These are phyloP conservation scores for Nannizziopsis barbatae DNA, from an alignment of 2,329 filamentous ascomycete species.

Conservation along the genomic window DNA sequence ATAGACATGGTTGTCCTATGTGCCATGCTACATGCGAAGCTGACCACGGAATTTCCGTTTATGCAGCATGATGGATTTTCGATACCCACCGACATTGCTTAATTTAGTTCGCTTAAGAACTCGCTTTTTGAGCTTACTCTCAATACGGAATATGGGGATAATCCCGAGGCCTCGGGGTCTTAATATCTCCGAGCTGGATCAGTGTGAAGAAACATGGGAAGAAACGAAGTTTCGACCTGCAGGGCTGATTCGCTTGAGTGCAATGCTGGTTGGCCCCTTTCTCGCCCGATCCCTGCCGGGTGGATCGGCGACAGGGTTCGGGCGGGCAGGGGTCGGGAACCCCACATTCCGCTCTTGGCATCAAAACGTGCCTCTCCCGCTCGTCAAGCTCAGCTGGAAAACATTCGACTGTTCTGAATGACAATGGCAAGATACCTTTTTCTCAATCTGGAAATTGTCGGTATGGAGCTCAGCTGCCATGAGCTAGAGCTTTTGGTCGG, in stretches of 20 bases:
- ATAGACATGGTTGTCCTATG: no score
- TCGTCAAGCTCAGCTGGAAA: no score
- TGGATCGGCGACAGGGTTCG: conserved; percentile 7
- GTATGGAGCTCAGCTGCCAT: neutral
- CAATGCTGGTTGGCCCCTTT: neutral
- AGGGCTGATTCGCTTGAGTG: neutral
- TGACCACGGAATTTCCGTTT: no score
- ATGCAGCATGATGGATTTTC: no score
- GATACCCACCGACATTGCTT: no score
- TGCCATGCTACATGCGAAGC: no score
- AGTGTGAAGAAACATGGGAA: no score
- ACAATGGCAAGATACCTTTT: neutral
- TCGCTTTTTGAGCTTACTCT: no score
- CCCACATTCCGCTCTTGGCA: neutral
- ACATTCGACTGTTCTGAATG: no score
- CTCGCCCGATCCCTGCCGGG: neutral
- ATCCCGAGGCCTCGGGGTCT: no score
- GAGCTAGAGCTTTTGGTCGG: neutral
- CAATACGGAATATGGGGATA: neutral
- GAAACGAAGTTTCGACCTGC: neutral
- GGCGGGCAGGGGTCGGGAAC: conserved; percentile 1
- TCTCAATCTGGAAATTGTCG: neutral
- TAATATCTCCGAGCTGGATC: no score
- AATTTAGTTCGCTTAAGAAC: no score
- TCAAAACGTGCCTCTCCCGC: neutral